Evolutionary conservation across 495 filamentous ascomycete genomes (phyloP), one percentile per base, ranked within the genome.

Genomic region (Penicillium flavigenum): DNA sequence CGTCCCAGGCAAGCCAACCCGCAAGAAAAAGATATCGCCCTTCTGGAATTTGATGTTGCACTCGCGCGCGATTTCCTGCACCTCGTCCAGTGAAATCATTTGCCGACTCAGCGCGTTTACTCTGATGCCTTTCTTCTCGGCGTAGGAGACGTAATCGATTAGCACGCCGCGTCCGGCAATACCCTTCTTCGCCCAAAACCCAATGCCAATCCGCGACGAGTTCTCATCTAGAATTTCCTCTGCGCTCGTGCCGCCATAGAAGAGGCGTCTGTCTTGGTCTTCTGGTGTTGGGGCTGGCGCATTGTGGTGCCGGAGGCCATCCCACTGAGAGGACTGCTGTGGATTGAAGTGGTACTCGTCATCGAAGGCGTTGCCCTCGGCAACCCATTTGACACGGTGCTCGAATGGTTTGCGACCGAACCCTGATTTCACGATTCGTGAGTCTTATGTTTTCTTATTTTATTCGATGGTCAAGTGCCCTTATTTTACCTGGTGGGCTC

Each of bases 271-370:
- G 56, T 73, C 51, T 58, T 65, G 22, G 63, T 73, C 62, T 67
- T 75, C 47, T 53, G 71, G 41, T 55, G 67, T 69, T 7, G 73
- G 72, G 0, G 63, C 69, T 8, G 75, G 75, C 3, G 63, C 65
- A 24, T 69, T 73, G 57, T 79, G 75, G 63, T 90, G 88, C 47
- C 86, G 76, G n/a, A 91, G 77, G 19, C 86, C 85, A 63, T 92
- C 89, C 89, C 89, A 91, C 70, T 93, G 89, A 4, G 85, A 88
- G 26, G 83, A 82, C 61, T 83, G 81, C 64, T 92, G 88, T 0
- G 88, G 90, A 68, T 92, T 92, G 69, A 91, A 79, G 26, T 81
- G 78, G 57, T 89, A 86, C 56, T 87, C 77, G 59, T 90, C 87
- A 59, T 89, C 85, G 54, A 85, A 84, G 3, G 79, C 81, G 11